Percentiles rank a stretch among this genome's conserved stretches.
phyloP scores from a whole-genome alignment of 768 basidiomycete species.

The Podaxis mareebaensis region DNA sequence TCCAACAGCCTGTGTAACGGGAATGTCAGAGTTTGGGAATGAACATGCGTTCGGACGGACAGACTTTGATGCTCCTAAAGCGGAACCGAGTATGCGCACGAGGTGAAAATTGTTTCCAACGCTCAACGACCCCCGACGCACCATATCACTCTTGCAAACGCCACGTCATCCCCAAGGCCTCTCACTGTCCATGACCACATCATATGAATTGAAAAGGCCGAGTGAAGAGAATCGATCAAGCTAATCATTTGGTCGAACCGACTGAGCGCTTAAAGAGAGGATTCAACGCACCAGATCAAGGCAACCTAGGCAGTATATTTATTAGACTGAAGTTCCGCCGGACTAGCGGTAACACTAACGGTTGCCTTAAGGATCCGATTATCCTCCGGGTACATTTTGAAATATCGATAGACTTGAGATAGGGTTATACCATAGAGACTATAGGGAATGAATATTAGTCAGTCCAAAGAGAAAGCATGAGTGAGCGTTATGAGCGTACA shows the following conservation, averaged over 20 bases:
- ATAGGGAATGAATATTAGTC: not conserved
- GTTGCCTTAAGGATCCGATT: not conserved
- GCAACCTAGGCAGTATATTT: not conserved
- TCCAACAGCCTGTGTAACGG: slow-evolving; percentile 6
- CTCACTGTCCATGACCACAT: slow-evolving; percentile 15
- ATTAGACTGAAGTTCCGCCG: not conserved
- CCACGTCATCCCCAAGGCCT: slow-evolving; percentile 7
- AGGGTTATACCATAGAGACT: slow-evolving; percentile 14
- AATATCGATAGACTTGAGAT: slow-evolving; percentile 14
- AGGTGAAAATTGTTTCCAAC: not conserved
- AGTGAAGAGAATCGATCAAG: slow-evolving; percentile 11
- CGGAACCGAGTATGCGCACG: not conserved
- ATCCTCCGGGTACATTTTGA: slow-evolving; percentile 13
- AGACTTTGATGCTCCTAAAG: slow-evolving; percentile 14
- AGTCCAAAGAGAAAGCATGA: not conserved
- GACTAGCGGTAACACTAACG: not conserved
- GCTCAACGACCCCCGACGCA: not conserved
- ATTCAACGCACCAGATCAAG: slow-evolving; percentile 6
- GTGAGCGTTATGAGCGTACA: not conserved
- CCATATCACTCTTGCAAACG: slow-evolving; percentile 8
- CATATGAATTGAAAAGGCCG: slow-evolving; percentile 16
- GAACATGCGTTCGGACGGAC: not conserved
- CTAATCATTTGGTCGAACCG: not conserved
- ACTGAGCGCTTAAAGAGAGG: not conserved
- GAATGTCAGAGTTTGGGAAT: not conserved